Percentiles rank a stretch among this genome's conserved stretches.
Evolutionary conservation across 2,329 filamentous ascomycete genomes (phyloP).

Genomic region (Aspergillus proliferans): DNA sequence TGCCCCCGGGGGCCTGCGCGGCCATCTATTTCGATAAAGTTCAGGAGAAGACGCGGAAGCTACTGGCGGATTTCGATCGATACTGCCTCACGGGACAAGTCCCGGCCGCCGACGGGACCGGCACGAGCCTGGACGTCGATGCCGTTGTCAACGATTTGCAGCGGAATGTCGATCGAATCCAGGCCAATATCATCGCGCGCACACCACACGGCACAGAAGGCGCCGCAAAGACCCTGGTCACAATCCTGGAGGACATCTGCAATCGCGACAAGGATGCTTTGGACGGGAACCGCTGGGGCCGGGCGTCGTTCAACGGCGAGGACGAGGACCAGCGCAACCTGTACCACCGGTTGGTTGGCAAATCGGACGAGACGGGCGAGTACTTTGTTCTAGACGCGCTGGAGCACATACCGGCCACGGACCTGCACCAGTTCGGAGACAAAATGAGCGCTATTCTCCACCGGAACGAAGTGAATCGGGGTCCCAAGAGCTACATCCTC

Average conservation of each 20-base stretch:
- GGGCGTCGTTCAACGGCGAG: constrained; percentile 27
- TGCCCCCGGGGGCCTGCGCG: constrained; percentile 37
- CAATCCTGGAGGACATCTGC: constrained; percentile 32
- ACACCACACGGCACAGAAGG: constrained; percentile 31
- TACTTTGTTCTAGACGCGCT: constrained; percentile 37
- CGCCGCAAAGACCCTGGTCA: constrained; percentile 33
- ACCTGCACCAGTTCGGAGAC: constrained; percentile 24
- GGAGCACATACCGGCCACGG: constrained; percentile 25
- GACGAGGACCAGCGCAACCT: constrained; percentile 39
- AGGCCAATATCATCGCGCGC: constrained; percentile 26
- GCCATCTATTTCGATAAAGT: constrained; percentile 41
- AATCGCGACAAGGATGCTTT: constrained; percentile 35
- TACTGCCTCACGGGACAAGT: constrained; percentile 32
- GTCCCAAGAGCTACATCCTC: constrained; percentile 30
- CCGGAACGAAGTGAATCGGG: constrained; percentile 41
- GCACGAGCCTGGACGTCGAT: constrained; percentile 20
- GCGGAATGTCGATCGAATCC: constrained; percentile 24
- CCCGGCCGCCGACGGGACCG: constrained; percentile 11
- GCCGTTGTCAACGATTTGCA: constrained; percentile 28
- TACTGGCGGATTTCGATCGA: constrained; percentile 34
- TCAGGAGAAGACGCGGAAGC: constrained; percentile 25
- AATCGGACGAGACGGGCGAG: constrained; percentile 22
- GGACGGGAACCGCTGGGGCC: constrained; percentile 30
- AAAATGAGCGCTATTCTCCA: constrained; percentile 26
- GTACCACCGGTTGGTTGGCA: constrained; percentile 36